Evolutionary conservation across 306 rosid species (phyloP).

Genomic region (Oemleria cerasiformis): DNA sequence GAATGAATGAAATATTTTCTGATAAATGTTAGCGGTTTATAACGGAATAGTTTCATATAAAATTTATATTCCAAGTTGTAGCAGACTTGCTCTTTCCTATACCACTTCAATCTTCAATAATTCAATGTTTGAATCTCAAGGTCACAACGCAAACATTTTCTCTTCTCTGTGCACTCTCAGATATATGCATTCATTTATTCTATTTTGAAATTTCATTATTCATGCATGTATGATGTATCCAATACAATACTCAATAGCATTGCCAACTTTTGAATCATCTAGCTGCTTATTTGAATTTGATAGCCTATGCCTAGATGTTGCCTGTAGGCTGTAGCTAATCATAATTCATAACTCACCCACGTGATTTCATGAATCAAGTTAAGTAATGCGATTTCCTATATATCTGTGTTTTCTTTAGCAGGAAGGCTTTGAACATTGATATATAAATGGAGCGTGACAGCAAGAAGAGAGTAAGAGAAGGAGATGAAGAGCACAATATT

Average conservation of each 20-base stretch:
- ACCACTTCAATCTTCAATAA: background rate
- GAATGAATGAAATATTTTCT: background rate
- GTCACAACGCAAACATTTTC: background rate
- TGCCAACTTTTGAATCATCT: conserved; percentile 2
- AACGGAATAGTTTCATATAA: background rate
- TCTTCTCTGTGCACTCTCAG: background rate
- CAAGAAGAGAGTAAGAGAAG: conserved; percentile 52
- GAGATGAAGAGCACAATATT: conserved; percentile 21
- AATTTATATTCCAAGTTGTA: conserved; percentile 3
- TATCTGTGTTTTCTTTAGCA: background rate
- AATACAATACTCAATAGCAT: background rate
- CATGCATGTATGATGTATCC: no score
- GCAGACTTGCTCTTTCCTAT: background rate
- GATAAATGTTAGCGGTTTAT: background rate
- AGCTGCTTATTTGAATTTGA: background rate
- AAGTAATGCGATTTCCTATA: background rate
- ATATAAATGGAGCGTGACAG: conserved; percentile 41
- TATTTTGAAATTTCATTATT: background rate
- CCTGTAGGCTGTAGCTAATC: no score
- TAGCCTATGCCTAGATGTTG: no score
- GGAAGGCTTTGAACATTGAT: background rate
- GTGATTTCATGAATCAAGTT: no score
- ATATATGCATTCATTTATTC: conserved; percentile 1
- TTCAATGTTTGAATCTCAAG: conserved; percentile 1
- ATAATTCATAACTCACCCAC: no score